These are phyloP conservation scores for Cornus suecica DNA, from an alignment of 148 eudicot genomes.

Conservation along the genomic window DNA sequence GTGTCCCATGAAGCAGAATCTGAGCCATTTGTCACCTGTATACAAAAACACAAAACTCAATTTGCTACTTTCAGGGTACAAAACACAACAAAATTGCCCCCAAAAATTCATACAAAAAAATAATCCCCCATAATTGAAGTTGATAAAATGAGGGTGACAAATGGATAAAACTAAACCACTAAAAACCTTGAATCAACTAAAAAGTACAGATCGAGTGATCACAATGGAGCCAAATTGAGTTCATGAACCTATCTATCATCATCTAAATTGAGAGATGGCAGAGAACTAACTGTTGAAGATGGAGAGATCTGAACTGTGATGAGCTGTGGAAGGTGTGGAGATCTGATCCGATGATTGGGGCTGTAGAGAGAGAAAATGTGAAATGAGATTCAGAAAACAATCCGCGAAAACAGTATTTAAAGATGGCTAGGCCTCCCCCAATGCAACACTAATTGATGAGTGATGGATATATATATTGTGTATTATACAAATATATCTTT, in stretches of 20 bases:
- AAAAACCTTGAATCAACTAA: neutral
- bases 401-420: slow-evolving; percentile 14
- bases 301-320: slow-evolving; percentile 8
- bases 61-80: neutral
- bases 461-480: too few species aligned
- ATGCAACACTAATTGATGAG: too few species aligned
- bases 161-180: neutral
- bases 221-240: neutral
- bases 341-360: slow-evolving; percentile 4
- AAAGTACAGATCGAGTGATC: neutral
- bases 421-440: neutral
- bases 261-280: neutral
- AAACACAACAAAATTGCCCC: neutral
- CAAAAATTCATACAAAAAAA: neutral
- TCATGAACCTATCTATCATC: too few species aligned
- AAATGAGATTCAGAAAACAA: neutral
- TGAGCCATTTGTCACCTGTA: slow-evolving; percentile 53
- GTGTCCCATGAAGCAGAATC: slow-evolving; percentile 77
- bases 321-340: neutral
- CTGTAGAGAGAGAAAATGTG: neutral
- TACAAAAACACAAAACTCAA: neutral
- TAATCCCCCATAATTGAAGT: neutral
- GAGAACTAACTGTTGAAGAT: slow-evolving; percentile 5
- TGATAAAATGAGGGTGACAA: neutral
- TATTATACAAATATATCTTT: too few species aligned